Percentiles rank a stretch among this genome's conserved stretches.
Evolutionary conservation across 257 asterid genomes (phyloP).

Genomic region (Solanum chmielewskii): DNA sequence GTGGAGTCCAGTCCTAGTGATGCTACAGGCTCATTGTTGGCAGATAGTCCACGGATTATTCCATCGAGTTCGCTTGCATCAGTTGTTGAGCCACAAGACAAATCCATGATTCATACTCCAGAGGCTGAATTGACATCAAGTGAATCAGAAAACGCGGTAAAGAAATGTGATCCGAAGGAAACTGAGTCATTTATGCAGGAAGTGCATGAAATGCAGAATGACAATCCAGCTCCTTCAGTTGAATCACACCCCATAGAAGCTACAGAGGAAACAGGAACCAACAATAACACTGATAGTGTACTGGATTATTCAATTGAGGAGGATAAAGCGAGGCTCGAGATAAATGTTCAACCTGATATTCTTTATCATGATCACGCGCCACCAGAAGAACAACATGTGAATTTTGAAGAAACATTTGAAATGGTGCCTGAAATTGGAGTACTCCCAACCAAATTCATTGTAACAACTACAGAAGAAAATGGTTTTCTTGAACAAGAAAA

Average conservation of each 20-base stretch:
- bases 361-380: not conserved
- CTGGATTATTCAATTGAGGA: not conserved
- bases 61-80: not conserved
- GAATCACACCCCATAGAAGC: not conserved
- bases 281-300: not conserved
- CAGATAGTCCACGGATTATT: slow-evolving; percentile 2
- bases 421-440: not conserved
- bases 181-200: not conserved
- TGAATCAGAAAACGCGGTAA: slow-evolving; percentile 4
- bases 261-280: not conserved
- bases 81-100: slow-evolving; percentile 5
- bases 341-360: not conserved
- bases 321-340: not conserved
- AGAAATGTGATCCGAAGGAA: not conserved
- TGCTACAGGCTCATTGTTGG: not conserved
- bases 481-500: not conserved
- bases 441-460: not conserved
- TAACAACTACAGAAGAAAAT: not conserved
- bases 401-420: not conserved
- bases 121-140: not conserved
- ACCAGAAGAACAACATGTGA: not conserved
- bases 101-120: slow-evolving; percentile 3
- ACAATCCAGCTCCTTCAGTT: not conserved
- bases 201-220: not conserved
- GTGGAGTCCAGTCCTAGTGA: not conserved